These are phyloP conservation scores for Eutrema heterophyllum DNA, from an alignment of 345 rosid genomes.

Conservation along the genomic window DNA sequence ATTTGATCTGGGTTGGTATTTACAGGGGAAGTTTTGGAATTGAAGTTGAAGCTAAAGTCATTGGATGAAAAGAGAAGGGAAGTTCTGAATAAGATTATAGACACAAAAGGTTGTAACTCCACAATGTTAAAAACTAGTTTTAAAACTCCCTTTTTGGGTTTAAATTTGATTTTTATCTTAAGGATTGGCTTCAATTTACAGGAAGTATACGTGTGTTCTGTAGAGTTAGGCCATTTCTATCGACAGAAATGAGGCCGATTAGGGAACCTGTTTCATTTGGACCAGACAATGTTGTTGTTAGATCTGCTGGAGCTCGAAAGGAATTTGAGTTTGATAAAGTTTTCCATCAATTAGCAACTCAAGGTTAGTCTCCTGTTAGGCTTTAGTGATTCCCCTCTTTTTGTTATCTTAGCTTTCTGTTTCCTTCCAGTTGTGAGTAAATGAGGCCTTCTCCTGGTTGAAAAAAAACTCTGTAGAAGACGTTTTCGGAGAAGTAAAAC, in stretches of 20 bases:
- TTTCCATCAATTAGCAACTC: constrained; percentile 55
- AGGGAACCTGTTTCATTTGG: constrained; percentile 46
- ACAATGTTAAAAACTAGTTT: background rate
- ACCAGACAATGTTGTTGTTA: constrained; percentile 45
- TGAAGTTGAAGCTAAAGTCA: constrained; percentile 57
- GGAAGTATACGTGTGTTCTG: constrained; percentile 87
- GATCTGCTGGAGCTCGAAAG: constrained; percentile 53
- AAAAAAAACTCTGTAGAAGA: constrained; percentile 59
- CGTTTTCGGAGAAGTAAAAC: constrained; percentile 70
- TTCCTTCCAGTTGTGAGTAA: constrained; percentile 35
- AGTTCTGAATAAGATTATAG: constrained; percentile 63
- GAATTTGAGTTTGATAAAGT: constrained; percentile 78
- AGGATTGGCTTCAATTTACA: constrained; percentile 34
- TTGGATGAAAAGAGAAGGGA: constrained; percentile 56
- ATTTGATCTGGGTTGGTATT: constrained; percentile 19
- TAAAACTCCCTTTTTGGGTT: background rate
- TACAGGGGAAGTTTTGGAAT: constrained; percentile 50
- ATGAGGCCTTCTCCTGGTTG: constrained; percentile 37
- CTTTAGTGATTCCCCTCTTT: constrained; percentile 7
- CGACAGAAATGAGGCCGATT: constrained; percentile 40
- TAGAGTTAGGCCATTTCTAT: constrained; percentile 59
- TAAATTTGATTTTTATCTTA: background rate
- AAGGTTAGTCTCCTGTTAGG: constrained; percentile 54
- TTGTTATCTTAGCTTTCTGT: constrained; percentile 22
- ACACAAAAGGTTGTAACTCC: constrained; percentile 59